These are phyloP conservation scores for Ensete glaucum DNA, from an alignment of 176 grass and related monocot genomes.

Conservation along the genomic window DNA sequence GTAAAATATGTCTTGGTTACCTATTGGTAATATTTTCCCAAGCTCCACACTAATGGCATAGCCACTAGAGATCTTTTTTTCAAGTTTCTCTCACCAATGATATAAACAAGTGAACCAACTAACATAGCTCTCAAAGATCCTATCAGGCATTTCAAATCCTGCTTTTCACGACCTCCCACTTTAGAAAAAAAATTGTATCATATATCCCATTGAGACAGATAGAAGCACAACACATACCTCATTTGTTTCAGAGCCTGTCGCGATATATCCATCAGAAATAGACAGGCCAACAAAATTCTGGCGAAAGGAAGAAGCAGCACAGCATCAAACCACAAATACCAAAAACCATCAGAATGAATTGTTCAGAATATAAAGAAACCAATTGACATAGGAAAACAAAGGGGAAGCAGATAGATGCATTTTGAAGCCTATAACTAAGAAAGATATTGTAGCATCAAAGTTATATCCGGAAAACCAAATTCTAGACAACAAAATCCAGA, in stretches of 20 bases:
- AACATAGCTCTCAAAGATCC: no score
- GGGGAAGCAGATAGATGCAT: not conserved
- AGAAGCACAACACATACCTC: slow-evolving; percentile 60
- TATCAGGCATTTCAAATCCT: not conserved
- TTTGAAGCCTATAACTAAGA: not conserved
- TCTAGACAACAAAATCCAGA: not conserved
- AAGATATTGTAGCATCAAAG: not conserved
- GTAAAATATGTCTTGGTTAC: no score
- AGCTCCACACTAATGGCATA: no score
- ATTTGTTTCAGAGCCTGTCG: slow-evolving; percentile 98
- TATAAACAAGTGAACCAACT: no score
- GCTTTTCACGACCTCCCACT: not conserved
- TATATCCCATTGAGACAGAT: not conserved
- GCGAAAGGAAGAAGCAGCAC: slow-evolving; percentile 9
- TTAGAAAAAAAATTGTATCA: not conserved
- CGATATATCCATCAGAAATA: slow-evolving; percentile 93
- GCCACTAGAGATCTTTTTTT: no score
- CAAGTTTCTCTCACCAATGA: no score
- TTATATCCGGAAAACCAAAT: not conserved
- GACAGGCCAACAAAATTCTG: slow-evolving; percentile 99
- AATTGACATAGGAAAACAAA: not conserved
- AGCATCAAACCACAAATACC: not conserved
- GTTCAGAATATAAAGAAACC: not conserved
- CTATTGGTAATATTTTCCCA: no score
- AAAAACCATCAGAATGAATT: not conserved